Percentiles rank a stretch among this genome's conserved stretches.
Conservation (phyloP, 139 green algal genomes). For the Chlamydomonas sphaeroides region DNA sequence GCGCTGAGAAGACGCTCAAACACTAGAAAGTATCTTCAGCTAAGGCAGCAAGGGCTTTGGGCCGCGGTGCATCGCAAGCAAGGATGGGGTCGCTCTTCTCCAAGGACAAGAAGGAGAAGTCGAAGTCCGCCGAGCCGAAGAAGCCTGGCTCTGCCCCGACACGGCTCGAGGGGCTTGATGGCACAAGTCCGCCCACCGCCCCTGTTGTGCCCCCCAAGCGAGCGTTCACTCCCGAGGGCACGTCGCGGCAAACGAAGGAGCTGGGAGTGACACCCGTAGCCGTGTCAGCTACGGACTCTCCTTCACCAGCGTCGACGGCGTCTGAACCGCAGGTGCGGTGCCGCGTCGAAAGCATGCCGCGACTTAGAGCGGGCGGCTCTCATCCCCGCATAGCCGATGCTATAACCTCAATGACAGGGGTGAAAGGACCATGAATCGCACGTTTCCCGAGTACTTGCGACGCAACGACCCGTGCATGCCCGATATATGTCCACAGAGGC, state of each 20-base stretch:
- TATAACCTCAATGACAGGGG: no score
- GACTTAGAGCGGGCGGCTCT: no score
- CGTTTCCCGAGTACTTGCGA: no score
- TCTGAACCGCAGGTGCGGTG: no score
- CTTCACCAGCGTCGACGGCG: conserved; percentile 26
- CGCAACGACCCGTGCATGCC: no score
- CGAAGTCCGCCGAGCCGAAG: neutral
- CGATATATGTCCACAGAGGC: no score
- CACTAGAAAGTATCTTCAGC: no score
- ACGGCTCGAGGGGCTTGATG: conserved; percentile 27
- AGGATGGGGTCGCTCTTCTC: conserved; percentile 20
- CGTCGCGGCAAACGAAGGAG: neutral
- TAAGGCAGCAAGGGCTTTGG: no score
- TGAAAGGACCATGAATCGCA: no score
- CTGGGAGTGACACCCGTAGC: neutral
- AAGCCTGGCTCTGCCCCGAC: conserved; percentile 16
- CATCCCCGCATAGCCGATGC: no score
- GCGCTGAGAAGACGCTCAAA: no score
- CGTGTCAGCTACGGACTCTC: neutral
- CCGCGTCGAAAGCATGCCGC: no score
- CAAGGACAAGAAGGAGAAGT: conserved; percentile 24
- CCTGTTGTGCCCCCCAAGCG: neutral
- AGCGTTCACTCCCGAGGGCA: conserved; percentile 16
- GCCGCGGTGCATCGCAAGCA: neutral
- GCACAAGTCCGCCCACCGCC: conserved; percentile 19